A percentile compares a stretch with the other conserved stretches of the same genome.
phyloP scores from a whole-genome alignment of 192 early-diverging fungal genomes.

The Piromyces finnis region DNA sequence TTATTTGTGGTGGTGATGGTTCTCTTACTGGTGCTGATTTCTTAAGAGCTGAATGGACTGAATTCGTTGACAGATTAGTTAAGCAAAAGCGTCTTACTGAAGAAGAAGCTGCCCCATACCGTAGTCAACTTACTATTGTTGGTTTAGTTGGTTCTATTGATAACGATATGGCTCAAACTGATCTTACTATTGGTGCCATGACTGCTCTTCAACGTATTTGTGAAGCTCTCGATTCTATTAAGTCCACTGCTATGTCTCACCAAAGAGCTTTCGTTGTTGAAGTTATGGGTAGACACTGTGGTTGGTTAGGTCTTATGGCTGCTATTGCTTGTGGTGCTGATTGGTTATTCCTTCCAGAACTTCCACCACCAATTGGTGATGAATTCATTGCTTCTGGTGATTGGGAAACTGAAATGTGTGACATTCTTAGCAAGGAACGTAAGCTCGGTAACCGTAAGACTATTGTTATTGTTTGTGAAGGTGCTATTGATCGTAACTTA shows the following conservation, averaged over 20 bases:
- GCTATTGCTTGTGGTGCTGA: conserved; percentile 67
- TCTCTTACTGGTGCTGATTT: conserved; percentile 88
- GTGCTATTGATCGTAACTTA: conserved; percentile 76
- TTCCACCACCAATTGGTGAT: conserved; percentile 58
- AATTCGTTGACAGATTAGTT: conserved; percentile 58
- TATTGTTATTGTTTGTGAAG: conserved; percentile 90
- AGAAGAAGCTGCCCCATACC: conserved; percentile 36
- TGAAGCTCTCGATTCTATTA: conserved; percentile 82
- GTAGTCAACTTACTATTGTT: conserved; percentile 69
- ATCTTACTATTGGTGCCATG: conserved; percentile 91
- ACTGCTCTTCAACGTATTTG: conserved; percentile 90
- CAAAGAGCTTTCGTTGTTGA: conserved; percentile 94
- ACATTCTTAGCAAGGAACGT: conserved; percentile 49
- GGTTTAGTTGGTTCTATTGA: conserved; percentile 95
- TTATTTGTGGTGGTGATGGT: conserved; percentile 94
- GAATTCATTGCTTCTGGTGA: conserved; percentile 12
- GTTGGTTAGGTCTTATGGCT: conserved; percentile 81
- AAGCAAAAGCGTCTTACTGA: conserved; percentile 26
- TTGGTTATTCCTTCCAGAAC: conserved; percentile 89
- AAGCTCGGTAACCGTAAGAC: conserved; percentile 75
- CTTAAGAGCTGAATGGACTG: conserved; percentile 80
- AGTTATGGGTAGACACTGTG: conserved; percentile 97
- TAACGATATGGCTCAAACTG: conserved; percentile 65
- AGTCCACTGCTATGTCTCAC: conserved; percentile 82
- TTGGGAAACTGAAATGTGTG: conserved; percentile 82